These are phyloP conservation scores for Cystobasidium onofrii DNA, from an alignment of 768 basidiomycete species.

Conservation along the genomic window DNA sequence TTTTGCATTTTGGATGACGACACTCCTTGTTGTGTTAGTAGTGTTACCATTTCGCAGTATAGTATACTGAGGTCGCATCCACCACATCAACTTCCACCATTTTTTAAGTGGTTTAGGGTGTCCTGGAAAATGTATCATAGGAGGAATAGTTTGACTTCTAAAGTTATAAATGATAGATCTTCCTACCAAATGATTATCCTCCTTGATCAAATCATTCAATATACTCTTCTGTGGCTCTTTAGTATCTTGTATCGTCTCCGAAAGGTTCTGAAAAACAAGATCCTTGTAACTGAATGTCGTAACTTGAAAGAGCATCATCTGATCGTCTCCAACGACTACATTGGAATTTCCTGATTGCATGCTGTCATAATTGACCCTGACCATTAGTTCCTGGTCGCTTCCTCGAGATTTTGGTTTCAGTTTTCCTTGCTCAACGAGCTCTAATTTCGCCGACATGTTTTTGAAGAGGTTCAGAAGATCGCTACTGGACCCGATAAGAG, in stretches of 20 bases:
- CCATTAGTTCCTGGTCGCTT: constrained; percentile 7
- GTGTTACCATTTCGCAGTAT: no score
- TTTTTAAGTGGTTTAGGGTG: not conserved
- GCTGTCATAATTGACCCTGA: not conserved
- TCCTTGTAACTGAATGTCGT: not conserved
- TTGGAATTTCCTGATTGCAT: not conserved
- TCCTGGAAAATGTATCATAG: constrained; percentile 4
- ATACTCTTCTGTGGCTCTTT: not conserved
- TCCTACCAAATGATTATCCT: not conserved
- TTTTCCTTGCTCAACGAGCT: not conserved
- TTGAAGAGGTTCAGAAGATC: not conserved
- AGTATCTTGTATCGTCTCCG: not conserved
- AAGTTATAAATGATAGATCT: not conserved
- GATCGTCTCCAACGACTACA: not conserved
- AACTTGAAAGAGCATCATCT: not conserved
- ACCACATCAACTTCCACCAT: constrained; percentile 14
- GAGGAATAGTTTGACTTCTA: not conserved
- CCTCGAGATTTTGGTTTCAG: not conserved
- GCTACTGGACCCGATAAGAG: not conserved
- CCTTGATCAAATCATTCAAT: not conserved
- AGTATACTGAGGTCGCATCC: not conserved
- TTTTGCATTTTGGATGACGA: not conserved
- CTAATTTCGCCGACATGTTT: not conserved
- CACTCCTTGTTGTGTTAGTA: no score
- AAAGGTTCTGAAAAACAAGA: not conserved